Base-by-base conservation (phyloP, 768 basidiomycete species). In the Calvatia gigantea region DNA sequence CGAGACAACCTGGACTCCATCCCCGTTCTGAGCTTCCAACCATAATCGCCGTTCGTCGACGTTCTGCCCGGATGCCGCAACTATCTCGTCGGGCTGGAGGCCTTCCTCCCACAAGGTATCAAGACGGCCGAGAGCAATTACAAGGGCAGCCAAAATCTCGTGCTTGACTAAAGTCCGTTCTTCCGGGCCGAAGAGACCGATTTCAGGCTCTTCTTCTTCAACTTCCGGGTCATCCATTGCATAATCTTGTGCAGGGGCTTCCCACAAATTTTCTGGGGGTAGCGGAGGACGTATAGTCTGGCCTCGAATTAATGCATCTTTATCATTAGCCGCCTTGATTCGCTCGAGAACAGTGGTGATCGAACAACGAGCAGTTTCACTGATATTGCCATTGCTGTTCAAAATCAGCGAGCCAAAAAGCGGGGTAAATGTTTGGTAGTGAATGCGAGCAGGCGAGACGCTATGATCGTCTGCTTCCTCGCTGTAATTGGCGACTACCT, bases 381-480 rank as follows among this genome's bases (percentile, higher is more conserved):
- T 85, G 31, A 97, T 85, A 46, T 79, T 71, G 45, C 80, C 76
- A 62, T 91, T 93, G 25, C 86, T 79, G 65, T 87, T 92, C 42
- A 98, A 83, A 12, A 98, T 79, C 27, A 98, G 75, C 0, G 90
- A 89, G 39, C 91, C 94, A 28, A 98, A 79, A 46, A 97, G 87
- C 11, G 92, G 91, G 2, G 94, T 97, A 69, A 98, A 98, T 4
- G 88, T 83, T 63, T 90, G 87, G 2, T 91, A 89, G 35, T 86
- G 82, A 42, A 98, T 84, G 43, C 73, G 62, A 70, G 80, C 69
- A 6, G 70, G 73, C 66, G 60, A 73, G 65, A 42, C 65, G 57
- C 56, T 71, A 29, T 41, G 35, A 17, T 39, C 54, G 9, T 29
- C 69, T 56, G 70, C 67, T 41, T 67, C 62, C 27, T 62, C 58